Percentiles rank a stretch among this genome's conserved stretches.
Evolutionary conservation across 1,284 basidiomycete species (phyloP).

Genomic region (Cryptococcus hybrid): DNA sequence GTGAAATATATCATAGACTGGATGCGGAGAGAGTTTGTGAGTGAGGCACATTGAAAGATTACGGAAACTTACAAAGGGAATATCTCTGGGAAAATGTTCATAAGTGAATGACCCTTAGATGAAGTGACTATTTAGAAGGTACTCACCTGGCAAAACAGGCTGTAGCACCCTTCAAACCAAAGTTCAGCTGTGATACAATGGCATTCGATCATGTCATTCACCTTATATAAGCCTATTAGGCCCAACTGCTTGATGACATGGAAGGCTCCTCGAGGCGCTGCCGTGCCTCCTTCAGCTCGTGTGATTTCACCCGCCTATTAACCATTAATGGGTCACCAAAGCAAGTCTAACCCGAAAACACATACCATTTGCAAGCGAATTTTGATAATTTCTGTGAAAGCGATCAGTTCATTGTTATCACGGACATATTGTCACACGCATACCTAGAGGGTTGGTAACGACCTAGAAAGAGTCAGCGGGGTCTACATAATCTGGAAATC

Average conservation of each 20-base stretch:
- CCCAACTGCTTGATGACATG: conserved; percentile 94
- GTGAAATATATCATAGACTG: conserved; percentile 55
- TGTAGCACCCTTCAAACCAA: conserved; percentile 26
- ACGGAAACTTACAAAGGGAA: conserved; percentile 66
- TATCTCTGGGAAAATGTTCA: conserved; percentile 56
- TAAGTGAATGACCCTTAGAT: neutral
- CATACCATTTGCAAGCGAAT: conserved; percentile 90
- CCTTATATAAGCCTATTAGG: conserved; percentile 87
- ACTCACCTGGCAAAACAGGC: conserved; percentile 40
- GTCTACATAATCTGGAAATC: neutral
- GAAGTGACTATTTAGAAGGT: conserved; percentile 33
- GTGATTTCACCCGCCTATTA: conserved; percentile 74
- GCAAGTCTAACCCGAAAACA: neutral
- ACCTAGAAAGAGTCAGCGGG: conserved; percentile 55
- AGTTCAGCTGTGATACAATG: neutral
- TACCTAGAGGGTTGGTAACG: conserved; percentile 91
- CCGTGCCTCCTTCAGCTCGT: conserved; percentile 66
- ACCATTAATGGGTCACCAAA: neutral
- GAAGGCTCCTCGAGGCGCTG: conserved; percentile 75
- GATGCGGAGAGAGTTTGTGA: neutral
- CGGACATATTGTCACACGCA: too few relatives aligned
- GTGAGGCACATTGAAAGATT: neutral
- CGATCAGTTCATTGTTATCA: neutral
- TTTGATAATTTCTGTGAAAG: conserved; percentile 62
- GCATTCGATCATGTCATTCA: conserved; percentile 2